Evolutionary conservation across 306 rosid species (phyloP).

Genomic region (Amphicarpaea edgeworthii): DNA sequence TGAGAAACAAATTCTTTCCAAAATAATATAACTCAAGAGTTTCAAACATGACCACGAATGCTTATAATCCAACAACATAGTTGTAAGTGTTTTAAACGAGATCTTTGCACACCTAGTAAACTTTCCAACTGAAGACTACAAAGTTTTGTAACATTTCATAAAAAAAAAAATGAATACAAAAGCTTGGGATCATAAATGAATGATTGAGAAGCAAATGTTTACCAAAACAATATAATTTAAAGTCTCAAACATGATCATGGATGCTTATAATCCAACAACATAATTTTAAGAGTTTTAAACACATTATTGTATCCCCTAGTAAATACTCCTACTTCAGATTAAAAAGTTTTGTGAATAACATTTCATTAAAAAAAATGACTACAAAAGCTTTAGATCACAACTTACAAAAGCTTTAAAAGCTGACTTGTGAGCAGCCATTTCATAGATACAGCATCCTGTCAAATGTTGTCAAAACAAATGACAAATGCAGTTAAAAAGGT

Average conservation of each 20-base stretch:
- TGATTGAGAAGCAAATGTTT: constrained; percentile 29
- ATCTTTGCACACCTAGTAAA: background rate
- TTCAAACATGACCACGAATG: constrained; percentile 7
- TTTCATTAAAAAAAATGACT: background rate
- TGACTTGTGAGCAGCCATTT: constrained; percentile 89
- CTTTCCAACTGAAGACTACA: background rate
- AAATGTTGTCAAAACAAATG: constrained; percentile 33
- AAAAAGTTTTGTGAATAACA: background rate
- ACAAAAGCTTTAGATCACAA: constrained; percentile 32
- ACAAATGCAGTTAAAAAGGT: constrained; percentile 7
- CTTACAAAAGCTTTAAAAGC: constrained; percentile 99
- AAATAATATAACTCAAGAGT: constrained; percentile 2
- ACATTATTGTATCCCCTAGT: background rate
- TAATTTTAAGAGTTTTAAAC: constrained; percentile 10
- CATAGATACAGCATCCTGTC: constrained; percentile 95
- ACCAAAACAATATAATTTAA: constrained; percentile 26
- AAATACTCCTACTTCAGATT: background rate
- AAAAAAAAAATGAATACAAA: constrained; percentile 15
- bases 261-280: background rate
- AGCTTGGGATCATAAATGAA: background rate
- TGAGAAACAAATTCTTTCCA: constrained; percentile 31
- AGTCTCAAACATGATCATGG: constrained; percentile 6
- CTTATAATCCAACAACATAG: background rate
- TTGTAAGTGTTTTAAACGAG: constrained; percentile 10
- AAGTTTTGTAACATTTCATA: background rate